Evolutionary conservation across 2,329 filamentous ascomycete genomes (phyloP).

Genomic region (Didymella pomorum): DNA sequence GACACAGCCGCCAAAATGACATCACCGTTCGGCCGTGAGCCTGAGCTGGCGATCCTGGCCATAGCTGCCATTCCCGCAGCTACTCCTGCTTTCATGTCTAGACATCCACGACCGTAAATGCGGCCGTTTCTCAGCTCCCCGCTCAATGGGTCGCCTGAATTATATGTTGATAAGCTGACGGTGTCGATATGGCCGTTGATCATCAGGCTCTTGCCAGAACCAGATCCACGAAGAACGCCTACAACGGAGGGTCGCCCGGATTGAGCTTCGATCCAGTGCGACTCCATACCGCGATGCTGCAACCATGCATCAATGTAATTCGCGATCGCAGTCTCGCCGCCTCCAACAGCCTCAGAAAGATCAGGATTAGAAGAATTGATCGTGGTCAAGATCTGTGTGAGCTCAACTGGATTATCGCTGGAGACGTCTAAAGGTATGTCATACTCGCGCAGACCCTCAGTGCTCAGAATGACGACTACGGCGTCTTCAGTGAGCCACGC

Average conservation of each 20-base stretch:
- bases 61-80: neutral
- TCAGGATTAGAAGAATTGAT: neutral
- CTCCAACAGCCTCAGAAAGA: neutral
- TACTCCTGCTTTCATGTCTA: neutral
- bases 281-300: slow-evolving; percentile 60
- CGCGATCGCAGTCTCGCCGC: slow-evolving; percentile 47
- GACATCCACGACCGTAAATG: neutral
- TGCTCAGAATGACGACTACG: slow-evolving; percentile 71
- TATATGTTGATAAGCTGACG: slow-evolving; percentile 59
- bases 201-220: slow-evolving; percentile 60
- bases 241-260: slow-evolving; percentile 61
- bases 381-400: neutral
- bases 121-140: neutral
- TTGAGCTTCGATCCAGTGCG: slow-evolving; percentile 58
- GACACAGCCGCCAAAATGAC: neutral
- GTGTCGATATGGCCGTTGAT: slow-evolving; percentile 64
- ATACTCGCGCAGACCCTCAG: slow-evolving; percentile 62
- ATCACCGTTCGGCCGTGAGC: neutral
- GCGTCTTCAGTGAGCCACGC: slow-evolving; percentile 56
- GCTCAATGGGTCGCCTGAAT: slow-evolving; percentile 28
- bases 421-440: slow-evolving; percentile 1
- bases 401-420: slow-evolving; percentile 30
- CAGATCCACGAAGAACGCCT: slow-evolving; percentile 57
- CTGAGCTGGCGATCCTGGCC: neutral
- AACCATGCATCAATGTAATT: slow-evolving; percentile 54